Conservation (phyloP, 73 alveolate species). For the Effrenium voratum region DNA sequence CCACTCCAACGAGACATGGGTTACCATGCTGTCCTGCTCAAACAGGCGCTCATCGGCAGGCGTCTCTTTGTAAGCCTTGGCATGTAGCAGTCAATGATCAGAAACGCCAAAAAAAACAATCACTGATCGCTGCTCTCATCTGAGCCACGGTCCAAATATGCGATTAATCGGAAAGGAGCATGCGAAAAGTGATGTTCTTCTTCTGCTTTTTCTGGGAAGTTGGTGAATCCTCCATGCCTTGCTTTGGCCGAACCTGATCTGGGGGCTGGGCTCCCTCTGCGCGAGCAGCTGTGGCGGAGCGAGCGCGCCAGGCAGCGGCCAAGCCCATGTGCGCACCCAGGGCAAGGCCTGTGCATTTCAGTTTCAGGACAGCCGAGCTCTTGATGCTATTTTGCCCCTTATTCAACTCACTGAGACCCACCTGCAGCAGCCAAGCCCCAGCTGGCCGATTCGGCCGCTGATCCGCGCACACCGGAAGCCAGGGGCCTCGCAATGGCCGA, state of each 20-base stretch:
- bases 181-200: too few relatives aligned
- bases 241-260: too few relatives aligned
- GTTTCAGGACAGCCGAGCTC: too few relatives aligned
- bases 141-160: background rate
- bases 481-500: conserved; percentile 36
- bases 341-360: conserved; percentile 78
- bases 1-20: background rate
- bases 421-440: conserved; percentile 94
- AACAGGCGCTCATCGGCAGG: conserved; percentile 82
- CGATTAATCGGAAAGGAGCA: too few relatives aligned
- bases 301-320: conserved; percentile 76
- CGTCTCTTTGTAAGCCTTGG: conserved; percentile 64
- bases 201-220: too few relatives aligned
- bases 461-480: conserved; percentile 47
- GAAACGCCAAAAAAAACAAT: background rate
- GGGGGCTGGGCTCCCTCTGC: conserved; percentile 83
- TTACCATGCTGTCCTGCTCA: conserved; percentile 57
- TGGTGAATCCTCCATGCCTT: too few relatives aligned
- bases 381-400: too few relatives aligned
- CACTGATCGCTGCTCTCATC: background rate
- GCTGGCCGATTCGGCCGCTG: conserved; percentile 68
- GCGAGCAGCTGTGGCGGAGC: conserved; percentile 81
- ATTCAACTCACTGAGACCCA: too few relatives aligned
- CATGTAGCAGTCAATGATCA: background rate
- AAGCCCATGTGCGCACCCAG: conserved; percentile 92